Conservation (phyloP, 495 filamentous ascomycete genomes). For the Xylaria palmicola region DNA sequence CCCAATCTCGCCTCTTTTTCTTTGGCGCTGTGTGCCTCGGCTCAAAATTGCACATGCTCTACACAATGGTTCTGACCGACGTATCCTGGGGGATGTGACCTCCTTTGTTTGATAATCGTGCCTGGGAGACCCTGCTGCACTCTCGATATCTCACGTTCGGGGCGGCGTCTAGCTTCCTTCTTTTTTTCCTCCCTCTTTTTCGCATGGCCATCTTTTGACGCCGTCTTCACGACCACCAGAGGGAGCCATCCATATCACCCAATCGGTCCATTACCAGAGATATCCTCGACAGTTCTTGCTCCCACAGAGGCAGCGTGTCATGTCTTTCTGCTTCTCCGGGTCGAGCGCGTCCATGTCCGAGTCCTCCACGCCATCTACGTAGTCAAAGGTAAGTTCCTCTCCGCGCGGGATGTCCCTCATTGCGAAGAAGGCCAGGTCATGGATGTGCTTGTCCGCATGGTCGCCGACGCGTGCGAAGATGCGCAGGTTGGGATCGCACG, state of each 20-base stretch:
- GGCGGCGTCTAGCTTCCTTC: no score
- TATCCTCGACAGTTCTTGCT: constrained; percentile 64
- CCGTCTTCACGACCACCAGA: not conserved
- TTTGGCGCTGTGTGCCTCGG: no score
- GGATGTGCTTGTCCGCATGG: constrained; percentile 69
- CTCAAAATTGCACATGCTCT: no score
- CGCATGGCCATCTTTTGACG: not conserved
- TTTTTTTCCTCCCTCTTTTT: no score
- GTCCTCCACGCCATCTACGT: constrained; percentile 58
- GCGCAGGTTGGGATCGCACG: constrained; percentile 70
- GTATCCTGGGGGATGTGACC: no score
- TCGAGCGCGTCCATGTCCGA: constrained; percentile 50
- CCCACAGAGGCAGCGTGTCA: constrained; percentile 67
- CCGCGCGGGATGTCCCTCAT: constrained; percentile 62
- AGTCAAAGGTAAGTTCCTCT: constrained; percentile 87
- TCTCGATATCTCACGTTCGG: no score
- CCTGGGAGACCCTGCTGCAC: no score
- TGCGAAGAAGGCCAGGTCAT: constrained; percentile 88
- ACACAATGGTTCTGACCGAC: no score
- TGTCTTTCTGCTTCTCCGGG: constrained; percentile 44
- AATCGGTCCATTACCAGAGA: constrained; percentile 53
- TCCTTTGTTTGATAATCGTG: no score
- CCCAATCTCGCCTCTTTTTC: no score
- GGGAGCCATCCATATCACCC: not conserved
- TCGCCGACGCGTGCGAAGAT: constrained; percentile 82